Percentiles rank a stretch among this genome's conserved stretches.
These are phyloP conservation scores for Aspergillus calidoustus DNA, from an alignment of 2,329 filamentous ascomycete species.

Conservation along the genomic window DNA sequence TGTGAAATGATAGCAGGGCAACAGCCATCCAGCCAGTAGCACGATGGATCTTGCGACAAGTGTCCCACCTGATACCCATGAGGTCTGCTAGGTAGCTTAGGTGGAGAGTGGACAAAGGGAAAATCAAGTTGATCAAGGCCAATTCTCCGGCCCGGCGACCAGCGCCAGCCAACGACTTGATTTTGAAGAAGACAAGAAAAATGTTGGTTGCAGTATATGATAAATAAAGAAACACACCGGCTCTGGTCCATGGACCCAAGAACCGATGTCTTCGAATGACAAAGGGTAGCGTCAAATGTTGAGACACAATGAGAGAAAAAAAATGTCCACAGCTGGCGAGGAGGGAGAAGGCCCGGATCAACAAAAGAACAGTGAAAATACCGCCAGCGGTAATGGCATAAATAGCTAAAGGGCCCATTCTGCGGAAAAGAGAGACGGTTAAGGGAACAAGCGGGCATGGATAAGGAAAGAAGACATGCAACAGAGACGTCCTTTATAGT, in stretches of 20 bases:
- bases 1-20: slow-evolving; percentile 25
- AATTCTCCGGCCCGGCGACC: slow-evolving; percentile 25
- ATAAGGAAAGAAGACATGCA: too few relatives aligned
- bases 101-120: slow-evolving; percentile 26
- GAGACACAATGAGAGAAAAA: slow-evolving; percentile 20
- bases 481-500: too few relatives aligned
- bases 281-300: slow-evolving; percentile 23
- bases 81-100: slow-evolving; percentile 25
- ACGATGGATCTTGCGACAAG: slow-evolving; percentile 26
- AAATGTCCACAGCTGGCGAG: slow-evolving; percentile 2
- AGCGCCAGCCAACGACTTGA: slow-evolving; percentile 16
- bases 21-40: slow-evolving; percentile 26
- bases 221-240: slow-evolving; percentile 21
- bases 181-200: slow-evolving; percentile 24
- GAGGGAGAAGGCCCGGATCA: slow-evolving; percentile 11
- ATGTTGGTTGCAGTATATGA: slow-evolving; percentile 24
- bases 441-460: neutral
- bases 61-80: slow-evolving; percentile 22
- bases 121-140: slow-evolving; percentile 29
- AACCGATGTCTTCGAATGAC: slow-evolving; percentile 24
- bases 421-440: neutral
- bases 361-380: slow-evolving; percentile 22
- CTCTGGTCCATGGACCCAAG: slow-evolving; percentile 24
- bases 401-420: slow-evolving; percentile 15
- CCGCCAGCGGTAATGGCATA: slow-evolving; percentile 24